A percentile compares a stretch with the other conserved stretches of the same genome.
Conservation (phyloP, 2,329 filamentous ascomycete genomes). For the Meredithiella fracta region DNA sequence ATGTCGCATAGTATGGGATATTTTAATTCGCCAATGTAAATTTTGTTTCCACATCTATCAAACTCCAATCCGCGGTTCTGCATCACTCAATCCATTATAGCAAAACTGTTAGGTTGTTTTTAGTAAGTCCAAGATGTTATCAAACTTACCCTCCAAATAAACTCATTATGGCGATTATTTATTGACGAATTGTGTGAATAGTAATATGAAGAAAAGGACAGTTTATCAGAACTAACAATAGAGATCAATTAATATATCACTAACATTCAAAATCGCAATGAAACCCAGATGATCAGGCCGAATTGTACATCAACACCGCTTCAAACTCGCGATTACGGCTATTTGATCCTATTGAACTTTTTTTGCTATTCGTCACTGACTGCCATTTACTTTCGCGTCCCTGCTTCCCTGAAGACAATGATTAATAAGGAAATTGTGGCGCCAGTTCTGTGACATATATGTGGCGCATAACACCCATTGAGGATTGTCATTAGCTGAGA, state of each 20-base stretch:
- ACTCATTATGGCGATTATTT: constrained; percentile 1
- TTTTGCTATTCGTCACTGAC: constrained; percentile 1
- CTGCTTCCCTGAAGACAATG: neutral
- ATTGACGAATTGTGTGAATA: no score
- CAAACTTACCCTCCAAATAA: constrained; percentile 4
- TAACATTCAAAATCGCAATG: neutral
- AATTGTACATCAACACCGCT: neutral
- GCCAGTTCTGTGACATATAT: constrained; percentile 4
- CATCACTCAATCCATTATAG: no score
- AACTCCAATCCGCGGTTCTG: no score
- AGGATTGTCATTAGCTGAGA: neutral
- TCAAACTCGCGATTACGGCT: constrained; percentile 4
- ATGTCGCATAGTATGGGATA: neutral
- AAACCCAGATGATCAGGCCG: neutral
- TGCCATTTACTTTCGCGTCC: constrained; percentile 7
- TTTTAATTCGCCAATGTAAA: neutral
- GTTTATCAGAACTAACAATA: neutral
- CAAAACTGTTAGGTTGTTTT: no score
- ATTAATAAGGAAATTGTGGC: neutral
- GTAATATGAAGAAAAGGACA: neutral
- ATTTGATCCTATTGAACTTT: constrained; percentile 1
- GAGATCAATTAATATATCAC: neutral
- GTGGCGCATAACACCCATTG: constrained; percentile 10
- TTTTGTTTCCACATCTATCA: no score
- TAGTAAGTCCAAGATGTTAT: neutral